Evolutionary conservation across 306 rosid species (phyloP).

Genomic region (Mucuna pruriens): DNA sequence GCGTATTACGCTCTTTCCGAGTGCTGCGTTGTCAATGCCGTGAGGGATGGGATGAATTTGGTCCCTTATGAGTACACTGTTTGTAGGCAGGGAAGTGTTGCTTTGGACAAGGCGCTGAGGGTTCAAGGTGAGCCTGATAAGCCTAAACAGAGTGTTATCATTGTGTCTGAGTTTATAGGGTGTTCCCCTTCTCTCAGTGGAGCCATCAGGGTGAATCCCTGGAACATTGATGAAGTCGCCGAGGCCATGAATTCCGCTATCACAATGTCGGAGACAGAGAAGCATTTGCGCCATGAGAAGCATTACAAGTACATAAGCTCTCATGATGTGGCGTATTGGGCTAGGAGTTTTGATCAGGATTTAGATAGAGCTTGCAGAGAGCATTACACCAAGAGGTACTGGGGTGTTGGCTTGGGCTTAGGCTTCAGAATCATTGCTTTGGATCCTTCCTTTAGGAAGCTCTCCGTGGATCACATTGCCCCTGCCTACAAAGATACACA

Average conservation of each 20-base stretch:
- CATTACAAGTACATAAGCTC: conserved; percentile 77
- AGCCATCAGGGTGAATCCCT: conserved; percentile 75
- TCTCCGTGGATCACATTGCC: conserved; percentile 47
- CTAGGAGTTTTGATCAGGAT: conserved; percentile 73
- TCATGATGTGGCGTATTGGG: conserved; percentile 81
- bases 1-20: conserved; percentile 66
- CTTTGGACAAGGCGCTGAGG: conserved; percentile 52
- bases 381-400: conserved; percentile 58
- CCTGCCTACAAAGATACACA: conserved; percentile 49
- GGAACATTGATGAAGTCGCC: conserved; percentile 71
- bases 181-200: conserved; percentile 85
- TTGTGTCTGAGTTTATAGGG: conserved; percentile 82
- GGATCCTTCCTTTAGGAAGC: conserved; percentile 66
- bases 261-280: conserved; percentile 56
- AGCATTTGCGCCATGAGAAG: conserved; percentile 68
- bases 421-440: conserved; percentile 69
- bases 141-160: conserved; percentile 55
- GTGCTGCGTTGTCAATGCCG: conserved; percentile 69
- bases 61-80: conserved; percentile 76
- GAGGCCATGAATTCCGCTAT: conserved; percentile 64
- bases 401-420: conserved; percentile 65
- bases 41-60: conserved; percentile 85
- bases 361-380: conserved; percentile 68
- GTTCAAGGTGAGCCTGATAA: conserved; percentile 5
- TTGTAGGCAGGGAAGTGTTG: conserved; percentile 62